Evolutionary conservation across 306 rosid species (phyloP).

Genomic region (Castanospermum australe): DNA sequence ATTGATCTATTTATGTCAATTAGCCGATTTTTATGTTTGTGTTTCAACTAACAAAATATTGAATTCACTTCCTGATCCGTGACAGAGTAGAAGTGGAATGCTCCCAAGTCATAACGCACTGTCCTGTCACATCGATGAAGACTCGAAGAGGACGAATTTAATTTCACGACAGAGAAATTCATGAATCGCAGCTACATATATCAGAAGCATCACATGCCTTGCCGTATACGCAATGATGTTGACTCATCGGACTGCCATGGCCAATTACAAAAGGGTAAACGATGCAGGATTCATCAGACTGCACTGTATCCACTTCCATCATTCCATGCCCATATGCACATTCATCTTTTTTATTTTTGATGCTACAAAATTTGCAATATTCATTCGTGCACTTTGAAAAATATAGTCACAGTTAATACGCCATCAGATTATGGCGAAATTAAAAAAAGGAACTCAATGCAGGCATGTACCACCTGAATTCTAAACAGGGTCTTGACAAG

Average conservation of each 20-base stretch:
- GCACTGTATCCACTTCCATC: background rate
- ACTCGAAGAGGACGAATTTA: background rate
- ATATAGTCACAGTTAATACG: background rate
- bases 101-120: no score
- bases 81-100: no score
- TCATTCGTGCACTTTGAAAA: background rate
- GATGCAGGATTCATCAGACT: background rate
- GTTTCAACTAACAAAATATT: no score
- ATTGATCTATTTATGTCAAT: no score
- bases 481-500: background rate
- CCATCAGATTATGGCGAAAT: background rate
- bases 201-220: background rate
- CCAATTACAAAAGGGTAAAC: background rate
- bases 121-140: no score
- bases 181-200: background rate
- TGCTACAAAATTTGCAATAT: background rate
- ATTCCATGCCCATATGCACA: background rate
- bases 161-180: no score
- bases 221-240: constrained; percentile 46
- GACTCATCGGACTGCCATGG: constrained; percentile 54
- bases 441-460: background rate
- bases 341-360: background rate
- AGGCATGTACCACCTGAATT: background rate
- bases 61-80: no score
- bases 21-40: no score